Base-by-base conservation (phyloP, 2,329 filamentous ascomycete species). In the Penicillium sp. region DNA sequence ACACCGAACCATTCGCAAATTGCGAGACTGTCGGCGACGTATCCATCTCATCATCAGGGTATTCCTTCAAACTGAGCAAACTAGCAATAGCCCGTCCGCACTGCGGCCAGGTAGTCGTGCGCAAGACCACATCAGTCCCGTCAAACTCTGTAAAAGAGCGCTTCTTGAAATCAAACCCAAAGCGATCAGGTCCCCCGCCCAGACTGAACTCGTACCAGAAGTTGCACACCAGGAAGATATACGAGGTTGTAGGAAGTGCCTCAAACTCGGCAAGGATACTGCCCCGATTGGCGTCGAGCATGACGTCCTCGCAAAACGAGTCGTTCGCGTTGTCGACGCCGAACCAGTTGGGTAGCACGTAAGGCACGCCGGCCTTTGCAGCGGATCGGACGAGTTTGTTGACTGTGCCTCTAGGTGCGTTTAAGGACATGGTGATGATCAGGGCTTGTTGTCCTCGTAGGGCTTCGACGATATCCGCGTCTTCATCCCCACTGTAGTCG, bases 161-260 rank as follows among this genome's bases (percentile, higher is more conserved):
- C 13, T 47, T 49, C 6, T 46, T 36, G 41, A 57, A 47, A 49
- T 57, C 55, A 37, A 57, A 57, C 2, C 55, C 55, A 22, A 46
- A 57, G 27, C 55, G 55, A 41, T 39, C 39, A 9, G 27, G 31
- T 22, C 46, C 46, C 10, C 46, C 46, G n/a, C 18, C 55, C 18
- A 57, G 16, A 49, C 55, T 57, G 22, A 57, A 57, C 27, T 57
- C 55, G 50, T 53, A 57, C 55, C 55, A 57, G 41, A 52, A 52
- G 27, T 50, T 57, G 31, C 55, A 57, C 11, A 57, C 49, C 14
- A 53, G 16, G n/a, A 53, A 49, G n/a, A 57, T 35, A 22, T 49
- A 49, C 6, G 27, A 35, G 10, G 10, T 35, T 18, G n/a, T 7
- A 3, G 19, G 16, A 35, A 35, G 18, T n/a, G 46, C 16, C 6